Conservation (phyloP, 768 basidiomycete species). For the Bullera alba region DNA sequence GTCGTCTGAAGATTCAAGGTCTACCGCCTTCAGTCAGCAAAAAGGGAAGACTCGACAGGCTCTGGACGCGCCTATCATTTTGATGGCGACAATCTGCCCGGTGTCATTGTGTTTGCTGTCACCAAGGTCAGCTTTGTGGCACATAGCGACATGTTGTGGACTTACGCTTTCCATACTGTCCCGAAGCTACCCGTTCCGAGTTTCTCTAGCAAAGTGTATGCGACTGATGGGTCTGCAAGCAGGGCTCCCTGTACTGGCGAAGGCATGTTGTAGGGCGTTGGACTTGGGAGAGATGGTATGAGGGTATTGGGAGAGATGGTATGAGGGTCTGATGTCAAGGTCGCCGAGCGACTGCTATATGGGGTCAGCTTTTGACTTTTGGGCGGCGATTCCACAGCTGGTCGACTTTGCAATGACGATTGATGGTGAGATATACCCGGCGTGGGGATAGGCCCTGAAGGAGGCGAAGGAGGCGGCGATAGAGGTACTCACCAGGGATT, state of each 20-base stretch:
- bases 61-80: constrained; percentile 75
- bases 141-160: background rate
- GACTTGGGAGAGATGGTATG: background rate
- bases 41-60: too few species aligned
- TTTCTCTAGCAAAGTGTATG: constrained; percentile 89
- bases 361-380: too few species aligned
- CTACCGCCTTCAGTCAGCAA: constrained; percentile 47
- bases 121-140: background rate
- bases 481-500: too few species aligned
- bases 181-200: constrained; percentile 97
- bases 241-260: background rate
- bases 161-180: constrained; percentile 84
- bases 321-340: too few species aligned
- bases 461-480: too few species aligned
- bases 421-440: too few species aligned
- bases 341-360: too few species aligned
- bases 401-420: too few species aligned
- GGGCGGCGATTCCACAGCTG: too few species aligned
- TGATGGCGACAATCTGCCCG: constrained; percentile 91
- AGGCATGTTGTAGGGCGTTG: constrained; percentile 1
- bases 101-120: constrained; percentile 68
- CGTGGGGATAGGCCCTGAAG: too few species aligned
- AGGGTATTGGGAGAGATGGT: too few species aligned
- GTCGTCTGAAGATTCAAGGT: constrained; percentile 95
- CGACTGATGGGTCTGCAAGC: constrained; percentile 64